Base-by-base conservation (phyloP, 2,329 filamentous ascomycete genomes). In the Aspergillus sp. region DNA sequence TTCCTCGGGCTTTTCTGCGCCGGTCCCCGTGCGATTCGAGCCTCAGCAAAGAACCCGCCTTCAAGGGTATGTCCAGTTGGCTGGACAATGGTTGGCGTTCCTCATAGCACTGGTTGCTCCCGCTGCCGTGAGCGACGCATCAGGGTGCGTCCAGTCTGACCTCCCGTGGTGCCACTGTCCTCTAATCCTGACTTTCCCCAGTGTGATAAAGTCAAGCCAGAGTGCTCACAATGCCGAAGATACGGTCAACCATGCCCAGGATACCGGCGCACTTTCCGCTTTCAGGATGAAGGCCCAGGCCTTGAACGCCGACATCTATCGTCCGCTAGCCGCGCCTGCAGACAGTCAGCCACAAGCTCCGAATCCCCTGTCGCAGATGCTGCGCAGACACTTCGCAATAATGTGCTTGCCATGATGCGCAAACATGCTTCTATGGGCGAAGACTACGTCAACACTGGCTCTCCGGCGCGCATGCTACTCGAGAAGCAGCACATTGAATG, bases 141-240 rank as follows among this genome's bases (percentile, higher is more conserved):
- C 54, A 78, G 75, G 69, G 76, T 73, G 56, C 69, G 68, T 47
- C 5, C n/a, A 28, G 22, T 13, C 7, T 53, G 19, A 34, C 7
- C 8, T 7, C 34, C 15, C 31, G 19, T 7, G 22, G 17, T 31
- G 1, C 17, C 46, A 30, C 34, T 15, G n/a, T 34, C n/a, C 7
- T 9, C 30, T 17, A 43, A 47, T 34, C 11, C 19, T 15, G 13
- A 1, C 7, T 7, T 7, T 11, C 3, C 19, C 3, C 60, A 81
- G 72, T 84, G 82, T 63, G 82, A 84, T 66, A 76, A 82, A 68
- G 71, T 64, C 23, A 76, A 74, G 11, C 82, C 81, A 11, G 71
- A 68, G 57, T 77, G 74, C 62, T 70, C 71, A 7, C 76, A 77
- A 64, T 78, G 76, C 51, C 68, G 66, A 50, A 73, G 72, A 65